These are phyloP conservation scores for Lasiodiplodia sp. DNA, from an alignment of 2,329 filamentous ascomycete species.

Conservation along the genomic window DNA sequence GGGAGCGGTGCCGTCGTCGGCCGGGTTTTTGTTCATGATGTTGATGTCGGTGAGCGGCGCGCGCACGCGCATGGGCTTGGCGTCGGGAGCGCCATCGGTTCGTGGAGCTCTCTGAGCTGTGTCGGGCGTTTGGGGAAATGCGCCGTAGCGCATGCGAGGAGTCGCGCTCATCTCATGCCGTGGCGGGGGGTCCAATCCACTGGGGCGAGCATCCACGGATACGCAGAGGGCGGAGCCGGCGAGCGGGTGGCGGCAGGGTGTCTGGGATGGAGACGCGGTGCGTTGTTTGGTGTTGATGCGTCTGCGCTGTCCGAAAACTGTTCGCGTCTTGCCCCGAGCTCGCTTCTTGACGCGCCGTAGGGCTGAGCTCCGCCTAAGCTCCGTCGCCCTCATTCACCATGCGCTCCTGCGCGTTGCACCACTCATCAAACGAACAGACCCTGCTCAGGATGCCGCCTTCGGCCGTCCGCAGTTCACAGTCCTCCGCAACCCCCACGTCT, in stretches of 20 bases:
- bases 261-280: conserved; percentile 17
- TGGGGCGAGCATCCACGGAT: conserved; percentile 18
- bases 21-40: conserved; percentile 40
- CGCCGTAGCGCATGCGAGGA: conserved; percentile 78
- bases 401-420: neutral
- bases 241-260: conserved; percentile 12
- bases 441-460: conserved; percentile 16
- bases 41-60: conserved; percentile 38
- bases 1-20: conserved; percentile 54
- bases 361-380: conserved; percentile 20
- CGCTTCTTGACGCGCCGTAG: conserved; percentile 29
- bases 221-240: conserved; percentile 16
- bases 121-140: conserved; percentile 78
- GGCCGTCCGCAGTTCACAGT: neutral
- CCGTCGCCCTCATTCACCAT: conserved; percentile 8
- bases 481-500: neutral
- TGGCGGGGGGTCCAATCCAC: conserved; percentile 16
- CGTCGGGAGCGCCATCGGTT: conserved; percentile 33
- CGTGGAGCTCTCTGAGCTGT: conserved; percentile 40
- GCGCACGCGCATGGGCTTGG: conserved; percentile 42
- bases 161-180: conserved; percentile 80
- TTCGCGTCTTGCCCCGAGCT: conserved; percentile 32
- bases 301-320: conserved; percentile 38
- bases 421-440: neutral
- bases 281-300: conserved; percentile 33